These are phyloP conservation scores for Aspergillus sergii DNA, from an alignment of 2,329 filamentous ascomycete species.

Conservation along the genomic window DNA sequence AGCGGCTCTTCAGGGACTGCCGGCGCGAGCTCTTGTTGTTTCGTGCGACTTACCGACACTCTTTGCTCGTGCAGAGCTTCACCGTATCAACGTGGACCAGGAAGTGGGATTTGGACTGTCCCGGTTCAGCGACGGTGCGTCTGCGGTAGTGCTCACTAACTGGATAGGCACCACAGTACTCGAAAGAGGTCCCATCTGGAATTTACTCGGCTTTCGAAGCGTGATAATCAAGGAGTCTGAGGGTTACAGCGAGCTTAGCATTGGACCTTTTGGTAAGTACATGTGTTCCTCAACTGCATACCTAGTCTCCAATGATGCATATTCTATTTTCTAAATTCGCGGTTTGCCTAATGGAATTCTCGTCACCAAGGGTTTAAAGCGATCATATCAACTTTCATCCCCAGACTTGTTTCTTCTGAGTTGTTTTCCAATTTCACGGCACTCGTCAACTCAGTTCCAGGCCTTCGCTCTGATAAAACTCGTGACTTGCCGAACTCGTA, in stretches of 20 bases:
- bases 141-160: slow-evolving; percentile 3
- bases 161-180: neutral
- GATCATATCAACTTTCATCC: neutral
- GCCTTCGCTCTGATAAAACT: neutral
- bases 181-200: neutral
- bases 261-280: neutral
- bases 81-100: neutral
- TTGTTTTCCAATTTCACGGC: neutral
- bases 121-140: slow-evolving; percentile 1
- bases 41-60: slow-evolving; percentile 43
- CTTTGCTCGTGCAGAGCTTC: neutral
- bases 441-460: neutral
- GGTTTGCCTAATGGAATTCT: neutral
- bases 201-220: neutral
- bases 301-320: neutral
- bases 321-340: neutral
- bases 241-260: neutral
- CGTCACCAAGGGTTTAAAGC: neutral
- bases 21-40: slow-evolving; percentile 66
- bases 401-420: neutral
- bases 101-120: neutral
- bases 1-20: slow-evolving; percentile 59
- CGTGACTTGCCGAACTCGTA: neutral
- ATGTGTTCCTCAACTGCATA: neutral
- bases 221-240: slow-evolving; percentile 2